Evolutionary conservation across 306 rosid species (phyloP).

Genomic region (Myrica gale): DNA sequence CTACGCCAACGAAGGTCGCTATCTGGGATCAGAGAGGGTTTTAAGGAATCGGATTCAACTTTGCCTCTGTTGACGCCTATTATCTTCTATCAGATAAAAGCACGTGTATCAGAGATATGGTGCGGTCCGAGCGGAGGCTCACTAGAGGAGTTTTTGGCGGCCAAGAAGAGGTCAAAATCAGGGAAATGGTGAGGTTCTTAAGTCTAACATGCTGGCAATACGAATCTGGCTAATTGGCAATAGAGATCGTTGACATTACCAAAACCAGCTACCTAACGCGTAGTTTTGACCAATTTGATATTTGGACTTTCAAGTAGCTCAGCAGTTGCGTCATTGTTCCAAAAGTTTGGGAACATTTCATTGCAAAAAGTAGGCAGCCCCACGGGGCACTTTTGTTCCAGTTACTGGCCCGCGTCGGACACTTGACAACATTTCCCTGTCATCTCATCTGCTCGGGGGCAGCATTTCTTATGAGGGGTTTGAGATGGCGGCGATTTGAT

Average conservation of each 20-base stretch:
- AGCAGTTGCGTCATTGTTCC: not conserved
- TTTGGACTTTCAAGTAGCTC: not conserved
- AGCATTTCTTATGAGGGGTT: too few relatives aligned
- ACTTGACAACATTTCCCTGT: not conserved
- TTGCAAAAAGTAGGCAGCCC: not conserved
- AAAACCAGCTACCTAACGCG: too few relatives aligned
- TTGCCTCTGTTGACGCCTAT: not conserved
- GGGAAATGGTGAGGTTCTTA: too few relatives aligned
- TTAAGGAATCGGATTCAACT: not conserved
- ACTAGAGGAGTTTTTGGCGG: not conserved
- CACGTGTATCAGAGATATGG: not conserved
- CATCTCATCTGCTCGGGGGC: not conserved
- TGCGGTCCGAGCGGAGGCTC: not conserved
- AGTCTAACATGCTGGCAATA: not conserved
- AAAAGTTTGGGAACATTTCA: not conserved
- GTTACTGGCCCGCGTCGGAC: not conserved
- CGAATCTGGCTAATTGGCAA: not conserved
- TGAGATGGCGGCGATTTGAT: not conserved
- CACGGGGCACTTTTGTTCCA: too few relatives aligned
- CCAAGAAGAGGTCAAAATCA: not conserved
- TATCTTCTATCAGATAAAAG: not conserved
- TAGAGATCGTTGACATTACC: not conserved
- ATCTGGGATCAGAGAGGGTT: too few relatives aligned
- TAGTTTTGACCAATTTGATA: not conserved
- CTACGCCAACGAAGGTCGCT: too few relatives aligned